A percentile compares a stretch with the other conserved stretches of the same genome.
These are phyloP conservation scores for Candida sp. DNA, from an alignment of 1,139 yeast species.

Conservation along the genomic window DNA sequence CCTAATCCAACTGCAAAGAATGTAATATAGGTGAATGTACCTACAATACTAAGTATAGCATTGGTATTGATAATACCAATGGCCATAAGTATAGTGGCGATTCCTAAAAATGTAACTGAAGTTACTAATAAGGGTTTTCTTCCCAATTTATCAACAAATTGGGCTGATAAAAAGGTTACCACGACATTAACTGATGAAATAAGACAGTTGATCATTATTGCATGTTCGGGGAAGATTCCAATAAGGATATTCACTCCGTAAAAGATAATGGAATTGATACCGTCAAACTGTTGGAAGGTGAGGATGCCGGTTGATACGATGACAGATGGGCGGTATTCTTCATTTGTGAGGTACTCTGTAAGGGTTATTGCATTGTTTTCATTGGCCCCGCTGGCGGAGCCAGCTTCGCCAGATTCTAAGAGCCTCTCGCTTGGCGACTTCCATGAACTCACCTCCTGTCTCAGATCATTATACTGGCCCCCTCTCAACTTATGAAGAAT, in stretches of 20 bases:
- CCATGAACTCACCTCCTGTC: slow-evolving; percentile 42
- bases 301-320: slow-evolving; percentile 70
- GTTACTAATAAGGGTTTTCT: slow-evolving; percentile 66
- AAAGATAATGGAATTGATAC: slow-evolving; percentile 87
- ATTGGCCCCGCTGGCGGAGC: not conserved
- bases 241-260: slow-evolving; percentile 86
- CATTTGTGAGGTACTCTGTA: slow-evolving; percentile 45
- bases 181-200: slow-evolving; percentile 71
- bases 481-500: slow-evolving; percentile 39
- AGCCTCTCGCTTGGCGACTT: slow-evolving; percentile 5
- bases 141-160: slow-evolving; percentile 70
- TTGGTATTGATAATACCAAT: slow-evolving; percentile 54
- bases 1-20: slow-evolving; percentile 92
- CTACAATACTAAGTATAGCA: slow-evolving; percentile 54
- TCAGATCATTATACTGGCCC: slow-evolving; percentile 33
- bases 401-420: slow-evolving; percentile 12
- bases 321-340: slow-evolving; percentile 55
- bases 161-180: slow-evolving; percentile 70
- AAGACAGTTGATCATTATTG: slow-evolving; percentile 68
- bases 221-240: slow-evolving; percentile 63
- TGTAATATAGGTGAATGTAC: slow-evolving; percentile 72
- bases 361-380: slow-evolving; percentile 16
- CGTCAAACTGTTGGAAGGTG: slow-evolving; percentile 89
- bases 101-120: slow-evolving; percentile 70
- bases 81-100: slow-evolving; percentile 62